Conservation (phyloP, 2,329 filamentous ascomycete species). For the Fusarium sp. region DNA sequence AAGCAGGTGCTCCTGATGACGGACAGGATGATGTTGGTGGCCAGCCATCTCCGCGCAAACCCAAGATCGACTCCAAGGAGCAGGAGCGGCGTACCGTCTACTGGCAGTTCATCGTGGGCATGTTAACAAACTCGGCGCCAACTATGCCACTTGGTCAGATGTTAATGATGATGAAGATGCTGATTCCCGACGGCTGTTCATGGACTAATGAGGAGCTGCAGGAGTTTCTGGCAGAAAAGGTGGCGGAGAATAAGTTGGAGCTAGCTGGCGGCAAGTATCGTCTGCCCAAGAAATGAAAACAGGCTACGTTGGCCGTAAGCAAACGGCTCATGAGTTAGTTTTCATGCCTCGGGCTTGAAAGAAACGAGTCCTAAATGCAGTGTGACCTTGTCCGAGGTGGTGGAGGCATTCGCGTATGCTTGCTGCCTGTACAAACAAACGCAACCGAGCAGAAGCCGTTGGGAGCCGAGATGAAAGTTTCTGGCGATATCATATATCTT, state of each 20-base stretch:
- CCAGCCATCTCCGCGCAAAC: conserved; percentile 60
- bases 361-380: conserved; percentile 28
- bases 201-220: conserved; percentile 90
- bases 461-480: background rate
- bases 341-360: conserved; percentile 10
- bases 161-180: conserved; percentile 94
- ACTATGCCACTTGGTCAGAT: conserved; percentile 85
- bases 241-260: conserved; percentile 76
- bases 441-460: conserved; percentile 6
- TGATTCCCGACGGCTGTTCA: conserved; percentile 86
- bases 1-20: conserved; percentile 49
- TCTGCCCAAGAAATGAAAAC: conserved; percentile 65
- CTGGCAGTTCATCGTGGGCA: conserved; percentile 91
- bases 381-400: conserved; percentile 26
- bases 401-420: conserved; percentile 15
- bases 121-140: conserved; percentile 90
- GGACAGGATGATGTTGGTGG: conserved; percentile 39
- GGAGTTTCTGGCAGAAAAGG: conserved; percentile 82
- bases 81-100: conserved; percentile 74
- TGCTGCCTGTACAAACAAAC: conserved; percentile 19
- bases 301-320: conserved; percentile 4
- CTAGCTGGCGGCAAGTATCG: conserved; percentile 77
- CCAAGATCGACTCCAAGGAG: conserved; percentile 72
- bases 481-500: conserved; percentile 3
- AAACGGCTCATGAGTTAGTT: conserved; percentile 5